These are phyloP conservation scores for Trichoderma lentiforme DNA, from an alignment of 2,329 filamentous ascomycete species.

Conservation along the genomic window DNA sequence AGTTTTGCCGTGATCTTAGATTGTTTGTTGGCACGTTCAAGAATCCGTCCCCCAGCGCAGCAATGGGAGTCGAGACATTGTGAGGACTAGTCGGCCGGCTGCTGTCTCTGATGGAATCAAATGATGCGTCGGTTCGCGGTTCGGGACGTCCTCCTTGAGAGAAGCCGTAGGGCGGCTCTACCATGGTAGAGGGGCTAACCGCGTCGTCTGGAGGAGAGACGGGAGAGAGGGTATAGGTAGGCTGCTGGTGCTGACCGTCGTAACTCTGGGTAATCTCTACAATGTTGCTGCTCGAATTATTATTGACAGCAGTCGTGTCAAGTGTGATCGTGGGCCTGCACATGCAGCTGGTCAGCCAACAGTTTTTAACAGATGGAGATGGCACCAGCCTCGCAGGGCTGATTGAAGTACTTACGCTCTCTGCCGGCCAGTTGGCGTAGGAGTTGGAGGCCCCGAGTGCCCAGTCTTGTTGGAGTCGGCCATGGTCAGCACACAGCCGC, in stretches of 20 bases:
- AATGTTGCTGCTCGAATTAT: constrained; percentile 25
- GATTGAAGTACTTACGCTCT: constrained; percentile 36
- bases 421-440: constrained; percentile 27
- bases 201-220: constrained; percentile 38
- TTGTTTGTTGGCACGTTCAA: constrained; percentile 61
- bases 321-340: constrained; percentile 55
- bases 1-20: constrained; percentile 62
- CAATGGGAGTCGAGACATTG: constrained; percentile 62
- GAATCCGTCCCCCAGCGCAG: constrained; percentile 50
- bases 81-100: constrained; percentile 69
- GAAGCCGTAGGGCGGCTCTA: constrained; percentile 31
- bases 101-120: constrained; percentile 58
- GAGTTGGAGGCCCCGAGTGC: constrained; percentile 24
- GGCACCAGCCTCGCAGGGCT: constrained; percentile 5
- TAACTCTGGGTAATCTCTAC: constrained; percentile 30
- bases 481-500: constrained; percentile 25
- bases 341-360: constrained; percentile 15
- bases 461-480: constrained; percentile 24
- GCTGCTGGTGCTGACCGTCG: constrained; percentile 22
- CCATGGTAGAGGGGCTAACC: constrained; percentile 39
- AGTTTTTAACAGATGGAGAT: not conserved
- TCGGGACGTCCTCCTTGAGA: constrained; percentile 37
- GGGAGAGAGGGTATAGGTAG: constrained; percentile 31
- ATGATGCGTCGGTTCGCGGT: constrained; percentile 54
- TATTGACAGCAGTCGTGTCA: constrained; percentile 45